Conservation (phyloP, 2,329 filamentous ascomycete species). For the Aspergillus unguis region DNA sequence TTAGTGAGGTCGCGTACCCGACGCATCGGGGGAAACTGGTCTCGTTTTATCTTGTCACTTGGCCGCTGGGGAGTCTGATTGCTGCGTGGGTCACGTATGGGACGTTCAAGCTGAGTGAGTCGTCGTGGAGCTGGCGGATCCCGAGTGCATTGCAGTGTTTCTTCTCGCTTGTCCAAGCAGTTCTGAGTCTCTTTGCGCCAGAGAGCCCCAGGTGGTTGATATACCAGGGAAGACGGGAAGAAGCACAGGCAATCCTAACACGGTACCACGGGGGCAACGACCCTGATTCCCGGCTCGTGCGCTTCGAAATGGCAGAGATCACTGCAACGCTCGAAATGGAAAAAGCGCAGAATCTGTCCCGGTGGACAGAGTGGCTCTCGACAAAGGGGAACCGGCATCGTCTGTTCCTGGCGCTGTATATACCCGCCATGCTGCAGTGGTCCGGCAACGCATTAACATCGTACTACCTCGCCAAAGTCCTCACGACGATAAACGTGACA, state of each 20-base stretch:
- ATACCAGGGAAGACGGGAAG: conserved; percentile 4
- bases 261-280: conserved; percentile 10
- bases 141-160: conserved; percentile 5
- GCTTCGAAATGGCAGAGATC: conserved; percentile 28
- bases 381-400: conserved; percentile 14
- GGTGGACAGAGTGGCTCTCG: conserved; percentile 14
- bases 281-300: conserved; percentile 17
- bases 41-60: conserved; percentile 18
- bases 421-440: conserved; percentile 22
- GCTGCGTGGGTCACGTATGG: conserved; percentile 25
- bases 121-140: conserved; percentile 10
- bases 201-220: conserved; percentile 13
- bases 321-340: conserved; percentile 22
- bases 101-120: conserved; percentile 5
- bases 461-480: conserved; percentile 55
- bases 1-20: conserved; percentile 26
- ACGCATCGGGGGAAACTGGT: conserved; percentile 22
- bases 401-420: conserved; percentile 15
- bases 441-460: conserved; percentile 40
- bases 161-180: conserved; percentile 1
- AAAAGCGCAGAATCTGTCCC: conserved; percentile 13
- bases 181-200: background rate
- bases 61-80: conserved; percentile 25
- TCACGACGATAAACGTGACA: conserved; percentile 51
- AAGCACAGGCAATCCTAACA: background rate